Base-by-base conservation (phyloP, 306 rosid species). In the Fagus sylvatica region DNA sequence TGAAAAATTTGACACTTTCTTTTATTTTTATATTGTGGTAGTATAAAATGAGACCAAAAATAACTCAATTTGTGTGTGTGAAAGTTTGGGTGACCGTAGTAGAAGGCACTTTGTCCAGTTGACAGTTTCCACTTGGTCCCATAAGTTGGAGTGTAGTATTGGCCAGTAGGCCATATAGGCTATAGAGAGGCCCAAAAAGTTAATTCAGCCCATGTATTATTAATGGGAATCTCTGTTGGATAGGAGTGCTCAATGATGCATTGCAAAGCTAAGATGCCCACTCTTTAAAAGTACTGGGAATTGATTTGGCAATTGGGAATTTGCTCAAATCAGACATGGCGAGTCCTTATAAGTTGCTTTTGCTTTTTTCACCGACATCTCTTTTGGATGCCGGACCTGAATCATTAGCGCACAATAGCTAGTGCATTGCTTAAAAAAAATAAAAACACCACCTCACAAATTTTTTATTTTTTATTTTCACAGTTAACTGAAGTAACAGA, bases 201-300 rank as follows among this genome's bases (percentile, higher is more conserved):
- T 46, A 46, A 46, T 11, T 46, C 4, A 46, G 51, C 51, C 4
- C 0, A 2, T 46, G 1, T 10, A 46, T 46, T 8, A 46, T 43
- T 22, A 22, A 22, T 22, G 28, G 83, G 88, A 84, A 87, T 87
- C 77, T 70, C 11, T 76, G 79, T 39, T 72, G 69, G 76, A 72
- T 82, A 1, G 74, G 81, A 87, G 82, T 87, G 87, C 87, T 76
- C 72, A 85, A 80, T 85, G 85, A 85, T 84, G 84, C 69, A 78
- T 78, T 54, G 84, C 85, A 88, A 88, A 84, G 89, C 84, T 70
- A 83, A 22, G 89, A 91, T 88, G 87, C 96, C 89, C 91, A 84
- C 88, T 82, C 85, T 60, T 69, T 15, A 71, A 87, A 87, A 80
- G 84, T 51, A 17, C 32, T 1, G 5, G 33, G 59, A 56, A 70